These are phyloP conservation scores for Trypanosoma boissoni DNA, from an alignment of 208 protist species.

Conservation along the genomic window DNA sequence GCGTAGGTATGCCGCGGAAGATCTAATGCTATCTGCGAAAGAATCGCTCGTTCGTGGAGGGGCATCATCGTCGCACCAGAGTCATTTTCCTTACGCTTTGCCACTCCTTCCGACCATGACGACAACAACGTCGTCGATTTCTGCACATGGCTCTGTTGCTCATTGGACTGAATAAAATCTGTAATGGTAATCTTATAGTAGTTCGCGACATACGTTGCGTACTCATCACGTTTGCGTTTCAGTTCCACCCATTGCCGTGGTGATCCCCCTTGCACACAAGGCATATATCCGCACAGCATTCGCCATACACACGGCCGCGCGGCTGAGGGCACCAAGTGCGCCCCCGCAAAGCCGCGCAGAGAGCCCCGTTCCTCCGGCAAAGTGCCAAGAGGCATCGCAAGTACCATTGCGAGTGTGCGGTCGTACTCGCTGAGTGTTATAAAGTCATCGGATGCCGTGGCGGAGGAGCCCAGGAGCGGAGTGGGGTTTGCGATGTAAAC, in stretches of 20 bases:
- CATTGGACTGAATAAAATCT: slow-evolving; percentile 12
- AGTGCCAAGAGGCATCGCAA: slow-evolving; percentile 28
- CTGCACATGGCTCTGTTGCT: background rate
- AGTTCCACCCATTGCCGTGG: slow-evolving; percentile 52
- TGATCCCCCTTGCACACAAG: slow-evolving; percentile 32
- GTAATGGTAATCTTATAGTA: slow-evolving; percentile 33
- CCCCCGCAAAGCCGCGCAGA: slow-evolving; percentile 52
- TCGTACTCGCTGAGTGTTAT: slow-evolving; percentile 17
- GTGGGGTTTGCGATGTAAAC: slow-evolving; percentile 9
- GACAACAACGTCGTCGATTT: background rate
- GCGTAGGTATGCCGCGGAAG: slow-evolving; percentile 63
- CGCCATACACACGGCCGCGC: slow-evolving; percentile 63
- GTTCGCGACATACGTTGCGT: slow-evolving; percentile 46
- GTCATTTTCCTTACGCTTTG: slow-evolving; percentile 6
- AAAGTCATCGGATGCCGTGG: background rate
- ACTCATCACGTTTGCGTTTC: slow-evolving; percentile 56
- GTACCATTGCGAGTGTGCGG: slow-evolving; percentile 19
- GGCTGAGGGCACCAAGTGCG: slow-evolving; percentile 33
- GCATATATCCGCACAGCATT: slow-evolving; percentile 40
- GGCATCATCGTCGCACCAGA: slow-evolving; percentile 17
- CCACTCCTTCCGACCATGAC: background rate
- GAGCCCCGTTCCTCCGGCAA: slow-evolving; percentile 44
- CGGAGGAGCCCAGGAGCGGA: too few species aligned
- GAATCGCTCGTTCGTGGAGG: slow-evolving; percentile 52
- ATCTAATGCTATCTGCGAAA: slow-evolving; percentile 73